Conservation (phyloP, 192 early-diverging fungal species). For the Phycomyces blakesleeanus region DNA sequence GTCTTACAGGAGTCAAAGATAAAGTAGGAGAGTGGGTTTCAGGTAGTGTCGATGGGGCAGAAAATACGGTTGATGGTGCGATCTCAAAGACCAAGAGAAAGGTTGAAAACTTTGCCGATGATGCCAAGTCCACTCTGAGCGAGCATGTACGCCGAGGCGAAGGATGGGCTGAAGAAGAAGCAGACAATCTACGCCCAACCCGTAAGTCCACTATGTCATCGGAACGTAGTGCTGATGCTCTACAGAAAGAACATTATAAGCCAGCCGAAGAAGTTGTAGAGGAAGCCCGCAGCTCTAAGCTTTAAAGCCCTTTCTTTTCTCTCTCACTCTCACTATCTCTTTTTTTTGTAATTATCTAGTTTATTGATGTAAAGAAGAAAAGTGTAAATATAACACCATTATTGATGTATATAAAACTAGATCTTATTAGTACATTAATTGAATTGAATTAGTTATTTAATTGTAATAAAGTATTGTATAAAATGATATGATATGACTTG, state of each 20-base stretch:
- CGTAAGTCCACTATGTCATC: not conserved
- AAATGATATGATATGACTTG: too few species aligned
- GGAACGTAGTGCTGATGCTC: not conserved
- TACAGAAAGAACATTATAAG: slow-evolving; percentile 1
- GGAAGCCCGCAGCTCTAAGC: not conserved
- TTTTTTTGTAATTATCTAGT: not conserved
- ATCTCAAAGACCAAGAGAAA: not conserved
- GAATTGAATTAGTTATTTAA: too few species aligned
- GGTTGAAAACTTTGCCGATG: not conserved
- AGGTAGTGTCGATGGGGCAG: slow-evolving; percentile 1
- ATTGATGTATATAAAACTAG: too few species aligned
- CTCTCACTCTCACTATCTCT: not conserved
- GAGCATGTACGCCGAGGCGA: slow-evolving; percentile 2
- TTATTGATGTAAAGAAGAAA: too few species aligned
- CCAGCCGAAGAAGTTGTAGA: slow-evolving; percentile 17
- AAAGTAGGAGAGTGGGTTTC: not conserved
- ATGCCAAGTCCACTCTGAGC: not conserved
- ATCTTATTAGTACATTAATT: too few species aligned
- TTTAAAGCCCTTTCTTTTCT: too few species aligned
- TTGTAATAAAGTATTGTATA: too few species aligned
- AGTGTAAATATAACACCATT: too few species aligned
- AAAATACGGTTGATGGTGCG: not conserved
- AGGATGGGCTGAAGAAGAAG: slow-evolving; percentile 5
- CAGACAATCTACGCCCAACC: not conserved
- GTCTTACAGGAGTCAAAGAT: not conserved